These are phyloP conservation scores for Spencermartinsiella europaea DNA, from an alignment of 805 yeast species.

Conservation along the genomic window DNA sequence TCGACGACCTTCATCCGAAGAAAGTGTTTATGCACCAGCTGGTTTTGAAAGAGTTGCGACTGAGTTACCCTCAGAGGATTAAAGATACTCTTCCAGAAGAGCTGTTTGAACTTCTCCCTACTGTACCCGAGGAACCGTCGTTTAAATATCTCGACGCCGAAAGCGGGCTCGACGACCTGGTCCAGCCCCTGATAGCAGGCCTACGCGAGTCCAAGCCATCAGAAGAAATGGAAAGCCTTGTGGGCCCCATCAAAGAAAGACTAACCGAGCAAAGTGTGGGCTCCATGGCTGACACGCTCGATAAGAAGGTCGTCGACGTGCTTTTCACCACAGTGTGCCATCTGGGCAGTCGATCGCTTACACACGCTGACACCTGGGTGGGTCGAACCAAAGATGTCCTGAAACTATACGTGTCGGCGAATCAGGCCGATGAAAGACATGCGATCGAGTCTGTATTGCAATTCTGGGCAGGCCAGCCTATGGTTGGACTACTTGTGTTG, in stretches of 20 bases:
- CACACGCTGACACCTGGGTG: slow-evolving; percentile 61
- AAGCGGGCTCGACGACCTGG: slow-evolving; percentile 35
- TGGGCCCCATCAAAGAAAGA: slow-evolving; percentile 17
- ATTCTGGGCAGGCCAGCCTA: slow-evolving; percentile 62
- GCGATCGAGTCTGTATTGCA: slow-evolving; percentile 53
- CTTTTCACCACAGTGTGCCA: slow-evolving; percentile 68
- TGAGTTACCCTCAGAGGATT: slow-evolving; percentile 70
- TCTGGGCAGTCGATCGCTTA: slow-evolving; percentile 83
- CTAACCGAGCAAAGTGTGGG: slow-evolving; percentile 29
- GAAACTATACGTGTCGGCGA: slow-evolving; percentile 25
- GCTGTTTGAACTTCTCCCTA: slow-evolving; percentile 37
- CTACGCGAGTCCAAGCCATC: slow-evolving; percentile 25
- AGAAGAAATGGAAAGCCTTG: slow-evolving; percentile 8
- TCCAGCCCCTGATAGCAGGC: slow-evolving; percentile 35
- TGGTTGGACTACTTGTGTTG: slow-evolving; percentile 56
- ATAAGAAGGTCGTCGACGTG: slow-evolving; percentile 50
- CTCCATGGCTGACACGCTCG: slow-evolving; percentile 33
- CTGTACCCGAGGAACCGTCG: slow-evolving; percentile 32
- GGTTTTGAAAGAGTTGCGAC: slow-evolving; percentile 75
- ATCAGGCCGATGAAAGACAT: slow-evolving; percentile 32
- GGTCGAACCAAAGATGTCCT: slow-evolving; percentile 37
- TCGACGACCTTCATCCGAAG: slow-evolving; percentile 60
- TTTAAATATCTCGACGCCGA: slow-evolving; percentile 37
- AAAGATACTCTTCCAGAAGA: slow-evolving; percentile 64
- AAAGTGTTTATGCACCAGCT: slow-evolving; percentile 69